Conservation (phyloP, 2,329 filamentous ascomycete species). For the Hypoxylon sp. region DNA sequence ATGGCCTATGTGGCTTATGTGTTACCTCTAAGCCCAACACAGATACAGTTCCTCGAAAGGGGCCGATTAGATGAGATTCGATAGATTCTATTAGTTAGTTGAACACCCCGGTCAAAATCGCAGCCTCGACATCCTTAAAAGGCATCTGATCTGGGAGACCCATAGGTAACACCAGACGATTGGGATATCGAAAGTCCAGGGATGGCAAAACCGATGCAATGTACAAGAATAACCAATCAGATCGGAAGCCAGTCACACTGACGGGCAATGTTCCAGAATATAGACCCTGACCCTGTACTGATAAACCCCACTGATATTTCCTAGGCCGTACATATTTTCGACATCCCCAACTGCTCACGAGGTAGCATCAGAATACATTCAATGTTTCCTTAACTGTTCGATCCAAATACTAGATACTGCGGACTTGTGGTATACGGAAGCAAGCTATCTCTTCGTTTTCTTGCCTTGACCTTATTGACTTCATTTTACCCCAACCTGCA, state of each 20-base stretch:
- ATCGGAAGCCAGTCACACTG: slow-evolving; percentile 27
- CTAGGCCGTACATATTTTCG: slow-evolving; percentile 27
- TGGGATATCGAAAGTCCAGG: slow-evolving; percentile 33
- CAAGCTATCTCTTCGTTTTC: neutral
- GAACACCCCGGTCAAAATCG: slow-evolving; percentile 22
- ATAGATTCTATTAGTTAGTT: slow-evolving; percentile 19
- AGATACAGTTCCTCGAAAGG: slow-evolving; percentile 17
- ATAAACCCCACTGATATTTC: slow-evolving; percentile 31
- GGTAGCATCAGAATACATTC: slow-evolving; percentile 12
- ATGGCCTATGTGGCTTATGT: neutral
- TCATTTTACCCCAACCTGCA: slow-evolving; percentile 6
- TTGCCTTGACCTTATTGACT: neutral
- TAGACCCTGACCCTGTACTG: slow-evolving; percentile 31
- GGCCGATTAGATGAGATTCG: slow-evolving; percentile 24
- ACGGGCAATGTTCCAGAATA: slow-evolving; percentile 34
- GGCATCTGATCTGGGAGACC: slow-evolving; percentile 39
- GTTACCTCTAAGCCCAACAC: neutral
- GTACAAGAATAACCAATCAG: slow-evolving; percentile 35
- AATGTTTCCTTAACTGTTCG: slow-evolving; percentile 5
- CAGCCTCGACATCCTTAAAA: slow-evolving; percentile 31
- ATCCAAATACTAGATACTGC: slow-evolving; percentile 1
- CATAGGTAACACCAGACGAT: slow-evolving; percentile 27
- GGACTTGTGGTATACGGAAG: slow-evolving; percentile 1
- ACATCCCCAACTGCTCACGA: slow-evolving; percentile 19
- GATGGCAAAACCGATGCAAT: slow-evolving; percentile 32